Evolutionary conservation across 2,329 filamentous ascomycete species (phyloP).

Genomic region (Fusarium goolgardi): DNA sequence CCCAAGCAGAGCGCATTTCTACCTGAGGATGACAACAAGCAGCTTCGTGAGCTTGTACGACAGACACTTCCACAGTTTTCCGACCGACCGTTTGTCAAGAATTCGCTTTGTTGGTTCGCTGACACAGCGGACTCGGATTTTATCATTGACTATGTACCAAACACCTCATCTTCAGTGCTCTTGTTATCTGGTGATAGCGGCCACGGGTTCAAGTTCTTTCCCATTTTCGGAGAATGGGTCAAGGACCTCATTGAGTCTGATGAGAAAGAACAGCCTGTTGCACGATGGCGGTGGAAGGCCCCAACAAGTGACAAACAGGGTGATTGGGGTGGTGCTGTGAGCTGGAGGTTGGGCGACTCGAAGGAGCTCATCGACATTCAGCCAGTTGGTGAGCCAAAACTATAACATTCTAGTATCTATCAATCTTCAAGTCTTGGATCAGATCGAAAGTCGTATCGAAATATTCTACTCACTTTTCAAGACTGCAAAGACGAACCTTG

Average conservation of each 20-base stretch:
- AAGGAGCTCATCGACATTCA: slow-evolving; percentile 42
- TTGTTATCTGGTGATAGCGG: slow-evolving; percentile 69
- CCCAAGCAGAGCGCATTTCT: slow-evolving; percentile 59
- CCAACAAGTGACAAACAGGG: slow-evolving; percentile 24
- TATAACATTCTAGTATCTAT: not conserved
- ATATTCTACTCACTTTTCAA: not conserved
- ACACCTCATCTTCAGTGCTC: slow-evolving; percentile 59
- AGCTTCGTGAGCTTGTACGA: slow-evolving; percentile 61
- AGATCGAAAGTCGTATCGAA: too few species aligned
- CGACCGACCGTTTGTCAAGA: slow-evolving; percentile 66
- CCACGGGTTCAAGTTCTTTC: slow-evolving; percentile 73
- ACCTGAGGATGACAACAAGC: slow-evolving; percentile 63
- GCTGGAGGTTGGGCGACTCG: slow-evolving; percentile 53
- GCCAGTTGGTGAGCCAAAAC: slow-evolving; percentile 14
- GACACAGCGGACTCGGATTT: slow-evolving; percentile 71
- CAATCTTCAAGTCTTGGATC: not conserved
- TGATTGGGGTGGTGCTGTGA: slow-evolving; percentile 50
- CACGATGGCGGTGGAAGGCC: slow-evolving; percentile 65
- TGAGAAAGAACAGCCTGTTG: slow-evolving; percentile 53
- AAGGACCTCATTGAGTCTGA: slow-evolving; percentile 58
- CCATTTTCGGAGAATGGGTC: slow-evolving; percentile 68
- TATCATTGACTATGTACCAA: slow-evolving; percentile 68
- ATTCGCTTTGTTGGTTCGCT: slow-evolving; percentile 72
- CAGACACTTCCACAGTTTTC: slow-evolving; percentile 65
- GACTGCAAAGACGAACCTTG: not conserved